Evolutionary conservation across 2,329 filamentous ascomycete species (phyloP).

Genomic region (Trichoderma endophyticum): DNA sequence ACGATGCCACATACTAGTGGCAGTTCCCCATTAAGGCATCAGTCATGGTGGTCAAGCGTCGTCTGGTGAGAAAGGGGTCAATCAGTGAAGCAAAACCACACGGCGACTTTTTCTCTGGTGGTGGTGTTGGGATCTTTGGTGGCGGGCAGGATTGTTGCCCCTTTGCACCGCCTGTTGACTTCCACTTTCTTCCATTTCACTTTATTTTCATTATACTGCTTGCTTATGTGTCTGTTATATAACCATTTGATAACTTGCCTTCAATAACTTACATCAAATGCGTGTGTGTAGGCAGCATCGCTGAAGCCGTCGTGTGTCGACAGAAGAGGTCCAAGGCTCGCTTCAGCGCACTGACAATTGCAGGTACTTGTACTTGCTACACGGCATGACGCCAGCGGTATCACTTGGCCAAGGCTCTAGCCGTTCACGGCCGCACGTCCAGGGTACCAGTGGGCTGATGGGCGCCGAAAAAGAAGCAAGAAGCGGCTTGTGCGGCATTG

Average conservation of each 20-base stretch:
- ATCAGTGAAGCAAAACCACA: not conserved
- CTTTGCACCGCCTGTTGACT: not conserved
- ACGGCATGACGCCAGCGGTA: constrained; percentile 9
- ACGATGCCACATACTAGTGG: not conserved
- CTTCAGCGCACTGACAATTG: not conserved
- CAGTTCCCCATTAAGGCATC: not conserved
- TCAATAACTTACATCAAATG: not conserved
- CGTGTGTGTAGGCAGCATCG: not conserved
- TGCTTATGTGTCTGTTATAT: not conserved
- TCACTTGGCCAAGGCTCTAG: constrained; percentile 5
- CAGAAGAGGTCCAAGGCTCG: not conserved
- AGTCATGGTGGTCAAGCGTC: not conserved
- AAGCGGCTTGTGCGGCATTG: not conserved
- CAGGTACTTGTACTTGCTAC: not conserved
- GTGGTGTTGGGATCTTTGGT: not conserved
- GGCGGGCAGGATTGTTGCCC: not conserved
- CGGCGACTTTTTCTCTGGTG: not conserved
- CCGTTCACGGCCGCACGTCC: not conserved
- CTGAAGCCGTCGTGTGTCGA: not conserved
- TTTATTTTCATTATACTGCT: not conserved
- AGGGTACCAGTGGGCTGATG: constrained; percentile 8
- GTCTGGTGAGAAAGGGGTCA: not conserved
- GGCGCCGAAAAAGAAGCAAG: not conserved
- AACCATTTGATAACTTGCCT: not conserved
- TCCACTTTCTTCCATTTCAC: not conserved